Evolutionary conservation across 1,139 yeast species (phyloP), one percentile per base, ranked within the genome.

Genomic region (Diutina siamensis): DNA sequence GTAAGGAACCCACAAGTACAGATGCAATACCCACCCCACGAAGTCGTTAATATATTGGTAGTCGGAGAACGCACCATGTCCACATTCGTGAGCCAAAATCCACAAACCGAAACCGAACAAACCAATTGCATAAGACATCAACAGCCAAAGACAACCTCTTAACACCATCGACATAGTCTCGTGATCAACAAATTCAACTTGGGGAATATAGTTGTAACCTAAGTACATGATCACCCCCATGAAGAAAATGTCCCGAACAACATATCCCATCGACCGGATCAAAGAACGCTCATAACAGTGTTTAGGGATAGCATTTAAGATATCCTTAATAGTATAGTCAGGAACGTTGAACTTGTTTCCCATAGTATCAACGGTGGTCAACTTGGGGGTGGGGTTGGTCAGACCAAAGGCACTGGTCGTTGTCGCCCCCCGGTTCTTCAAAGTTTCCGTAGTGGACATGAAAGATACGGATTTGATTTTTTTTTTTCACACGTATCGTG

Each of bases 71-170:
- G 94, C 94, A 48, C 80, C 83, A 63, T 85, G 95, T 46, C 95
- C 95, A 68, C 95, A 85, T 65, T 85, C 95, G 64, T 85, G 95
- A 49, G 94, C 94, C 61, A 85, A 64, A 51, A 85, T 82, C 95
- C 95, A 85, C 53, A 82, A 58, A 33, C 94, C 95, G 50, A 86
- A 80, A 31, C 85, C 84, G 56, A 81, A 73, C 53, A 83, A 68
- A 44, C 94, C 86, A 55, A 78, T 77, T 41, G 67, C 62, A 49
- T 71, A 59, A 27, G 66, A 60, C 54, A 68, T 66, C 8, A 59
- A 58, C 46, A 61, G 50, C 74, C 74, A 70, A 32, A 68, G 64
- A 3, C 57, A 63, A 48, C 67, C 66, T 48, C 75, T 59, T 17
- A 61, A 45, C 38, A 46, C 49, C 22, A 45, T 46, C 46, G 51